These are phyloP conservation scores for Fusarium sp. DNA, from an alignment of 2,329 filamentous ascomycete genomes.

Conservation along the genomic window DNA sequence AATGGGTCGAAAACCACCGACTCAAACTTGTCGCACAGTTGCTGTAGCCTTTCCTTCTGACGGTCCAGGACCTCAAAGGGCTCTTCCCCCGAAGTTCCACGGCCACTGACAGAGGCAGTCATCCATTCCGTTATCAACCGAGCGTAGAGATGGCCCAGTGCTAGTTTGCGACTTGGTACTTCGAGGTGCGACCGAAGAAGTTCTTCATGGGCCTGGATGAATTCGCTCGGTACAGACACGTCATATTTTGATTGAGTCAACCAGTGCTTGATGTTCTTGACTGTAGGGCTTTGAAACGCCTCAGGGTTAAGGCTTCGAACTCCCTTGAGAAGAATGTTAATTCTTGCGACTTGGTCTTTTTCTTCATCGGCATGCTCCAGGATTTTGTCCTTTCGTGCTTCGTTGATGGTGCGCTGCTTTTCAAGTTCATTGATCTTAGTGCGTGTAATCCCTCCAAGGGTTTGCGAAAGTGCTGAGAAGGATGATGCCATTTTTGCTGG, in stretches of 20 bases:
- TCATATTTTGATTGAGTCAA: slow-evolving; percentile 3
- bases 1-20: neutral
- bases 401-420: neutral
- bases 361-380: neutral
- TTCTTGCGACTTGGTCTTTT: neutral
- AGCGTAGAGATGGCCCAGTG: neutral
- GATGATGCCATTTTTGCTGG: neutral
- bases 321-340: neutral
- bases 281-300: neutral
- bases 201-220: neutral
- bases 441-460: neutral
- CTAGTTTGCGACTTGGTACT: slow-evolving; percentile 3
- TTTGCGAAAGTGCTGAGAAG: neutral
- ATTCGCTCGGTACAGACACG: neutral
- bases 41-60: neutral
- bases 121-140: slow-evolving; percentile 5
- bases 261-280: slow-evolving; percentile 12
- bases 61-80: neutral
- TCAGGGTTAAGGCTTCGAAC: neutral
- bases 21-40: slow-evolving; percentile 4
- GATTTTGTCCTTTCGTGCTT: neutral
- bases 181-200: neutral
- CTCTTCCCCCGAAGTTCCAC: neutral
- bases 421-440: neutral
- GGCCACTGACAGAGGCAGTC: neutral